Base-by-base conservation (phyloP, 202 grass and related monocot genomes). In the Eragrostis tef region DNA sequence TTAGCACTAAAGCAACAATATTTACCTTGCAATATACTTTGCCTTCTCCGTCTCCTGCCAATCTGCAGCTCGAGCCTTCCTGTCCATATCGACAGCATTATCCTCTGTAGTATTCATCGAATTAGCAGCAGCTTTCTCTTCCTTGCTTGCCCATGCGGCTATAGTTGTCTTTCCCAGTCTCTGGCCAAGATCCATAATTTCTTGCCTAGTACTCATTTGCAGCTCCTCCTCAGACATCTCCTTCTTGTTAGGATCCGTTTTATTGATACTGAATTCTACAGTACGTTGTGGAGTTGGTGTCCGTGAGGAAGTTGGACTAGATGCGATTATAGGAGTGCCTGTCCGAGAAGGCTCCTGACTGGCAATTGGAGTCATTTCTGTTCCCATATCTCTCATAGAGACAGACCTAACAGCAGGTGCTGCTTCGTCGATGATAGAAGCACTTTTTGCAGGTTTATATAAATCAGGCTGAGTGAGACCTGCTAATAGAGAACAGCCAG, bases 321-420 rank as follows among this genome's bases (percentile, higher is more conserved):
- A 91, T 67, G 85, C 88, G 31, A 91, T 87, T 24, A 87, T 54
- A 45, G 96, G 96, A 72, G 96, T 98, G 53, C 79, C 86, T 7
- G 90, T 91, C n/a, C 88, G 84, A 83, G 95, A 98, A 61, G 95
- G 95, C 68, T 93, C 90, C 74, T 98, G 88, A 19, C 95, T 98
- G 64, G 88, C 84, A 78, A 98, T 98, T 7, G 95, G 95, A 79
- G 95, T 98, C 95, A 98, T 98, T 90, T 98, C 95, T 42, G 95
- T 98, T 27, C 95, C 95, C 87, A 85, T 98, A 52, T 98, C 92
- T 80, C 95, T 88, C 95, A 98, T 95, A 0, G 90, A 94, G n/a
- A 99, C 93, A 22, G 96, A 91, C 39, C 90, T 67, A 69, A 93
- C 39, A 24, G 84, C 65, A 0, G 81, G 26, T 81, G 78, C 70